Conservation (phyloP, 805 yeast genomes). For the Saccharomyces cerevisiae region DNA sequence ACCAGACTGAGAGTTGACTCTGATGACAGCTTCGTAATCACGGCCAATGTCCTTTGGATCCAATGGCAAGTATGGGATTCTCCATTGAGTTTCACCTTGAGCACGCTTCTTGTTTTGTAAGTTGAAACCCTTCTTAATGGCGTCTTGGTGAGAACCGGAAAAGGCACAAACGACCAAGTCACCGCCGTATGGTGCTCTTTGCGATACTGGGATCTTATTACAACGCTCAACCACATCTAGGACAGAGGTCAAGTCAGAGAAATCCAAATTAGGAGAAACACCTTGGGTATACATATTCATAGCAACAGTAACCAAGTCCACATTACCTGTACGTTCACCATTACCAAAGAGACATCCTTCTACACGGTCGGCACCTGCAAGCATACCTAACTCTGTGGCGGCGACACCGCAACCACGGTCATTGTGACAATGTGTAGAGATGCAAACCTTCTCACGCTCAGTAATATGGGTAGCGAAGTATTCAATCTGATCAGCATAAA, state of each 20-base stretch:
- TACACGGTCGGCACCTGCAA: conserved; percentile 82
- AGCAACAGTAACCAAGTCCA: conserved; percentile 67
- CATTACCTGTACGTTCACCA: conserved; percentile 83
- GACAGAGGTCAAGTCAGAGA: conserved; percentile 57
- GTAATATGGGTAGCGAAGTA: conserved; percentile 59
- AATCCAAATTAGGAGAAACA: conserved; percentile 61
- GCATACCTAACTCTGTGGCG: conserved; percentile 64
- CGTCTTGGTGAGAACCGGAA: conserved; percentile 67
- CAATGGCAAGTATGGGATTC: conserved; percentile 67
- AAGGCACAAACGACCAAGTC: conserved; percentile 72
- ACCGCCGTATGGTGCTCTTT: conserved; percentile 78
- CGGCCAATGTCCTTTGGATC: conserved; percentile 79
- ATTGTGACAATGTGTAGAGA: conserved; percentile 69
- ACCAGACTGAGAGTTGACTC: conserved; percentile 83
- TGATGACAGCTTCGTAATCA: conserved; percentile 71
- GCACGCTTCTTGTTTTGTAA: conserved; percentile 44
- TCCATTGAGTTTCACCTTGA: conserved; percentile 48
- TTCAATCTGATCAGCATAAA: conserved; percentile 75
- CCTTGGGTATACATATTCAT: conserved; percentile 75
- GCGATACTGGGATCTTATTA: conserved; percentile 65
- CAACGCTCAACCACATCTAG: conserved; percentile 67
- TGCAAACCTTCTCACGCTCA: conserved; percentile 62
- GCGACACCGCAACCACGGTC: conserved; percentile 83
- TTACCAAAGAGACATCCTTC: conserved; percentile 79
- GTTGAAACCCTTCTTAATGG: conserved; percentile 58